Percentiles rank a stretch among this genome's conserved stretches.
These are phyloP conservation scores for Tylopilus sp. DNA, from an alignment of 1,284 basidiomycete genomes.

Conservation along the genomic window DNA sequence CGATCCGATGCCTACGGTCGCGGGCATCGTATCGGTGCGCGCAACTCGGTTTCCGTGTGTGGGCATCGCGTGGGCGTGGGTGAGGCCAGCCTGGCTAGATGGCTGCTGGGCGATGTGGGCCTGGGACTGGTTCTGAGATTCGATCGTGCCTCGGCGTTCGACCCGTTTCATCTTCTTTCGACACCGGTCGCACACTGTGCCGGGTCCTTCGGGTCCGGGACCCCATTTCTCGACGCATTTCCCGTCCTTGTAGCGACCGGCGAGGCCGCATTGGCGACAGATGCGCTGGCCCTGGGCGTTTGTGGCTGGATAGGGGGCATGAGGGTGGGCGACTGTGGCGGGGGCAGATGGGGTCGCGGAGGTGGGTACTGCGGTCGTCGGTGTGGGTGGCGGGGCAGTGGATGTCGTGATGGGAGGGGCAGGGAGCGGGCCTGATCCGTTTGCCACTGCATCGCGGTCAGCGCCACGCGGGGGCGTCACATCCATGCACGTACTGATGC, in stretches of 20 bases:
- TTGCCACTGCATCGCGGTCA: constrained; percentile 20
- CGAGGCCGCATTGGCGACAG: constrained; percentile 68
- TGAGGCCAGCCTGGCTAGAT: constrained; percentile 10
- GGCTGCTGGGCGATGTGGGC: constrained; percentile 16
- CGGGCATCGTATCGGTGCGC: constrained; percentile 31
- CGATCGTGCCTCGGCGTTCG: constrained; percentile 66
- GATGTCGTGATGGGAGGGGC: constrained; percentile 19
- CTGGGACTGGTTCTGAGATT: constrained; percentile 28
- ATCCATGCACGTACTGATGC: constrained; percentile 22
- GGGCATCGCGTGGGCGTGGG: constrained; percentile 24
- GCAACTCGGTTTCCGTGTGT: constrained; percentile 24
- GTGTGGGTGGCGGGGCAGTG: constrained; percentile 14
- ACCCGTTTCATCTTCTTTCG: constrained; percentile 85
- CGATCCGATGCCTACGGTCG: constrained; percentile 25
- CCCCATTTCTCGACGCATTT: constrained; percentile 88
- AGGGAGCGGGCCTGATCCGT: constrained; percentile 25
- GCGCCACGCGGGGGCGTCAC: constrained; percentile 10
- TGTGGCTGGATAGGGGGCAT: constrained; percentile 37
- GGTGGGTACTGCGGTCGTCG: constrained; percentile 12
- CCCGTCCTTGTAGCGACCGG: constrained; percentile 75
- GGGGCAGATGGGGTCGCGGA: constrained; percentile 9
- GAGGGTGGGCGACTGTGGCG: constrained; percentile 5
- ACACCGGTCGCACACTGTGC: constrained; percentile 81
- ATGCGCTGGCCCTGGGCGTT: constrained; percentile 69
- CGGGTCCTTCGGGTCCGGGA: constrained; percentile 77